Base-by-base conservation (phyloP, 345 rosid species). In the Brassica rapa region DNA sequence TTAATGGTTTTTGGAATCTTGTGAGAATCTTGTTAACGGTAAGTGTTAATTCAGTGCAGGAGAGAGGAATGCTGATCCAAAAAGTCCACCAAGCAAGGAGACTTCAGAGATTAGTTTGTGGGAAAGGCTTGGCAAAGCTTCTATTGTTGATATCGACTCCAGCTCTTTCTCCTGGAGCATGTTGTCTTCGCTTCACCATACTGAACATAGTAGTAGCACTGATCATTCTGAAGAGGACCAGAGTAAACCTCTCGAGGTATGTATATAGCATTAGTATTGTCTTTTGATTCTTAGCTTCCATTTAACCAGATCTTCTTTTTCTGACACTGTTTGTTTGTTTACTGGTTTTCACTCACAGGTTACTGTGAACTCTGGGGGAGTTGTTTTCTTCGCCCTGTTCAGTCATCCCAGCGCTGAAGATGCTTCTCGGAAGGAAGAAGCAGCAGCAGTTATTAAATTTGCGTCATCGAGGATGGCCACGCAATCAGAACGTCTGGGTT, bases 381-480 rank as follows among this genome's bases (percentile, higher is more conserved):
- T 95, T 84, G 99, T 95, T 74, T 93, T 95, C 90, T 95, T 95
- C 88, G 98, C 96, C 61, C 80, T 95, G 66, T 91, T 93, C 86
- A 88, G 84, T 73, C 90, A 86, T 62, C 82, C 85, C 65, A 81
- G 77, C 61, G 10, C 24, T 69, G 85, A 69, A 70, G 91, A 90
- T 74, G 69, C 81, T 81, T 62, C 81, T 75, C 76, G 81, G 2
- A 91, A 84, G 72, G 98, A 95, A 83, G 98, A 93, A 66, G 99
- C 93, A 32, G 98, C 99, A 25, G 98, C 99, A 10, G 99, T 95
- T 83, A 91, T 95, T 73, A 95, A 95, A 88, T 93, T 95, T 83
- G 85, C 99, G 14, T 95, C 99, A 4, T 95, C 99, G 35, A 90
- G 99, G 90, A 95, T 93, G 98, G 96, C 99, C 79, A 93, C 97